Base-by-base conservation (phyloP, 2,329 filamentous ascomycete genomes). In the Eutypella sp. region DNA sequence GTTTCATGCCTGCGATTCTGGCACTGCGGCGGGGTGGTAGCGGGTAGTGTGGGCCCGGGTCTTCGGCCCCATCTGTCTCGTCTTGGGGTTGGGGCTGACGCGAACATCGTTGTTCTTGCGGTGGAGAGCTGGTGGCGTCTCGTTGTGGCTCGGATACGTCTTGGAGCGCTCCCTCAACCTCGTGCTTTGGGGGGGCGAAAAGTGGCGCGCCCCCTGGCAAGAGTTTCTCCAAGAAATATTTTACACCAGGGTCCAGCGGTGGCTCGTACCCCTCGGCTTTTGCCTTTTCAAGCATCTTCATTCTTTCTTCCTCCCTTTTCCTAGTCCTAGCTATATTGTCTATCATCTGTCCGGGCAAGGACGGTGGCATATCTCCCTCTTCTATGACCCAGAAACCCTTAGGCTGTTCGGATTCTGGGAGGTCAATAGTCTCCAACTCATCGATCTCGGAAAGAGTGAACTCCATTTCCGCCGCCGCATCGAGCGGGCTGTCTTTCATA, bases 361-460 rank as follows among this genome's bases (percentile, higher is more conserved):
- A 29, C 25, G 25, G 25, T 29, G 25, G 25, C 25, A 29, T 29
- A 29, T 29, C 25, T 7, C 13, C 25, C 25, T 29, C 25, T 29
- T 29, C n/a, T 38, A 46, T 38, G 24, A 42, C 38, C 42, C 42
- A 48, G 2, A 45, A 48, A 24, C 44, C 44, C 20, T 48, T 31
- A 29, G 46, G 42, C 37, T 41, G 27, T 19, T 43, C 29, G 9
- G 19, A 33, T 24, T 19, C 4, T 2, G 3, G 2, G 36, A 23
- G 41, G 13, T 50, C 47, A 45, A 55, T 51, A 4, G 37, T 49
- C 41, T 57, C 52, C 8, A 56, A 36, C 11, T 48, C 49, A 44
- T 56, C 53, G 24, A 55, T 46, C 34, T 57, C 53, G 18, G 53
- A 56, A 18, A 49, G 51, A 16, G 51, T 56, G 25, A 55, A 53